These are phyloP conservation scores for Monascus ruber DNA, from an alignment of 2,329 filamentous ascomycete genomes.

Conservation along the genomic window DNA sequence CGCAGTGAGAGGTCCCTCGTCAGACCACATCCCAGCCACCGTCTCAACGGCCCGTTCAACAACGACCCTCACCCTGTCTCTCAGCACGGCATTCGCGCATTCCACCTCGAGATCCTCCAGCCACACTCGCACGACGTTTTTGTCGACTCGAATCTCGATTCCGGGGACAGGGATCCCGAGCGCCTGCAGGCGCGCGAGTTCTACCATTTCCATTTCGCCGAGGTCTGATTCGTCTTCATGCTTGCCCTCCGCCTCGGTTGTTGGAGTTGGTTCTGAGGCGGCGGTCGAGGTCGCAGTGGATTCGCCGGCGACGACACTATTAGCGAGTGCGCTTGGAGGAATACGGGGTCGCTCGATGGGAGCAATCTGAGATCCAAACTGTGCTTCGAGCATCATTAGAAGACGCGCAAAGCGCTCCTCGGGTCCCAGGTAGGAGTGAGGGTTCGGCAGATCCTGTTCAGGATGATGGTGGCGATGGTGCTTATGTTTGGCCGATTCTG, in stretches of 20 bases:
- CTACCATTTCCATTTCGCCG: slow-evolving; percentile 48
- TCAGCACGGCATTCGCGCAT: slow-evolving; percentile 64
- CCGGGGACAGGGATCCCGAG: slow-evolving; percentile 86
- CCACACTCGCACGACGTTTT: slow-evolving; percentile 80
- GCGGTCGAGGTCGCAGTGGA: slow-evolving; percentile 7
- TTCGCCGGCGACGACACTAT: slow-evolving; percentile 7
- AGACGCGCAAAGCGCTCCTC: slow-evolving; percentile 72
- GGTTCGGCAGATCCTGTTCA: slow-evolving; percentile 46
- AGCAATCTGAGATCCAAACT: slow-evolving; percentile 79
- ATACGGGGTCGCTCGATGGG: slow-evolving; percentile 59
- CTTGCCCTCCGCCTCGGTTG: slow-evolving; percentile 10
- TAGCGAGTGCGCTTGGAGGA: slow-evolving; percentile 9
- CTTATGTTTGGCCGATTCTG: slow-evolving; percentile 52
- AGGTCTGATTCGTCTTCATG: slow-evolving; percentile 35
- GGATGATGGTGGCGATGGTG: slow-evolving; percentile 39
- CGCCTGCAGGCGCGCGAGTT: slow-evolving; percentile 67
- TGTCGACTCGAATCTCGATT: slow-evolving; percentile 76
- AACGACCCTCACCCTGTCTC: slow-evolving; percentile 75
- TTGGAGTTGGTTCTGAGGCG: slow-evolving; percentile 5
- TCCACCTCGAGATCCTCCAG: slow-evolving; percentile 86
- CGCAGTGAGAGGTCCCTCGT: slow-evolving; percentile 12
- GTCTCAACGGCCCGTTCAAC: slow-evolving; percentile 84
- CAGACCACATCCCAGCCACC: slow-evolving; percentile 56
- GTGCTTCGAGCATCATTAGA: slow-evolving; percentile 91
- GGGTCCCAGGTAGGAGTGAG: slow-evolving; percentile 59